These are phyloP conservation scores for Coniochaeta pulveracea DNA, from an alignment of 2,329 filamentous ascomycete species.

Conservation along the genomic window DNA sequence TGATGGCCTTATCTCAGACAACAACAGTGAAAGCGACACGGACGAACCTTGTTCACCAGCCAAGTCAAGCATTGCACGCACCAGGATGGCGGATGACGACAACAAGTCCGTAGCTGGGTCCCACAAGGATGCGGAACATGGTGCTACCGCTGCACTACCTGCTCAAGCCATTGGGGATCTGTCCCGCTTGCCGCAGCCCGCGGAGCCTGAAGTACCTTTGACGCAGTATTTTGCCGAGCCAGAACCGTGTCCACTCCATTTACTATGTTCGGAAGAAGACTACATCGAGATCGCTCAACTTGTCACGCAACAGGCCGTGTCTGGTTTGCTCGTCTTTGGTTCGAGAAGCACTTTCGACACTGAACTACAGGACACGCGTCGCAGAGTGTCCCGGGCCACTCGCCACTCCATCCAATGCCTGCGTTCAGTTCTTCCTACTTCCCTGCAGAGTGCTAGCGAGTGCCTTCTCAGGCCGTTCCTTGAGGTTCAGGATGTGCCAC, in stretches of 20 bases:
- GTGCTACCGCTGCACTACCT: conserved; percentile 31
- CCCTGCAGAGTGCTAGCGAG: conserved; percentile 27
- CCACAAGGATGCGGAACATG: conserved; percentile 33
- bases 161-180: conserved; percentile 37
- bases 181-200: conserved; percentile 33
- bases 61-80: conserved; percentile 33
- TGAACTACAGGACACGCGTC: conserved; percentile 20
- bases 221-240: conserved; percentile 47
- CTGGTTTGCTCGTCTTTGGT: conserved; percentile 30
- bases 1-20: conserved; percentile 45
- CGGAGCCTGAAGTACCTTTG: conserved; percentile 36
- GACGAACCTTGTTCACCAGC: conserved; percentile 38
- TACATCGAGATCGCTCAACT: conserved; percentile 58
- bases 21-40: conserved; percentile 40
- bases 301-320: conserved; percentile 57
- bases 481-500: conserved; percentile 45
- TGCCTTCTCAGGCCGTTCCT: conserved; percentile 37
- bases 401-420: conserved; percentile 38
- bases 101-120: conserved; percentile 39
- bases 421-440: conserved; percentile 29
- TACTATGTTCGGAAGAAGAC: conserved; percentile 42
- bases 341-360: conserved; percentile 11
- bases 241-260: conserved; percentile 36
- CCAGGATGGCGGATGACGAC: conserved; percentile 42
- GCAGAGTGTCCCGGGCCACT: conserved; percentile 28